phyloP scores from a whole-genome alignment of 257 asterid species.

The Craterostigma plantagineum region DNA sequence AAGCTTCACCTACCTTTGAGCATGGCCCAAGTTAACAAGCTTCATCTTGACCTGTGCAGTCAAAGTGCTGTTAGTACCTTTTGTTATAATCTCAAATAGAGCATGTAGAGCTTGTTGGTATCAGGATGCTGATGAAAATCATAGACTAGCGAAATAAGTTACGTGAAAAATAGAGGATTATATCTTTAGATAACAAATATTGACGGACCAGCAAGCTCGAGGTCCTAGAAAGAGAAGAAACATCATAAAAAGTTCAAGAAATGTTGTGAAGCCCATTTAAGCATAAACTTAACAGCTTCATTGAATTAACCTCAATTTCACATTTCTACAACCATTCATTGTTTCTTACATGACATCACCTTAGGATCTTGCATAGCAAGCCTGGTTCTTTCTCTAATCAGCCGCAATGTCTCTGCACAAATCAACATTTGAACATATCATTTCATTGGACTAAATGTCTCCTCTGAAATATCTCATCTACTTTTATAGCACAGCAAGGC shows the following conservation, averaged over 20 bases:
- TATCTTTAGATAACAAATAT: neutral
- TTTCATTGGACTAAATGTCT: constrained; percentile 2
- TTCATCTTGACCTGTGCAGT: constrained; percentile 68
- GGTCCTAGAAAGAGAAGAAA: too few species aligned
- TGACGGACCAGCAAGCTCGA: too few species aligned
- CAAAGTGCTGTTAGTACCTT: constrained; percentile 10
- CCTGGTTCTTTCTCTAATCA: constrained; percentile 71
- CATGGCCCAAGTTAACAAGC: constrained; percentile 62
- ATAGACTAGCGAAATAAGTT: too few species aligned
- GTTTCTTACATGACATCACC: constrained; percentile 90
- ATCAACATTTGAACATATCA: neutral
- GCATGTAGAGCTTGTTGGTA: constrained; percentile 2
- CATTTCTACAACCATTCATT: constrained; percentile 9
- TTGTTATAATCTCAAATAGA: constrained; percentile 4
- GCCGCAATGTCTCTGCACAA: constrained; percentile 61
- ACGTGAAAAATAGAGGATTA: too few species aligned
- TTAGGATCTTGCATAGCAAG: constrained; percentile 98
- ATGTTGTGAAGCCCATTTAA: neutral
- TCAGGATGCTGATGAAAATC: neutral
- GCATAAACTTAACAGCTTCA: neutral
- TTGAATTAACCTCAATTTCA: neutral
- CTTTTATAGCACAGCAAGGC: neutral
- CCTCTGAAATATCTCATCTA: neutral
- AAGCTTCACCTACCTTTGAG: constrained; percentile 47
- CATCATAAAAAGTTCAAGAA: too few species aligned